A percentile compares a stretch with the other conserved stretches of the same genome.
Conservation (phyloP, 2,329 filamentous ascomycete species). For the Epichloe sibirici region DNA sequence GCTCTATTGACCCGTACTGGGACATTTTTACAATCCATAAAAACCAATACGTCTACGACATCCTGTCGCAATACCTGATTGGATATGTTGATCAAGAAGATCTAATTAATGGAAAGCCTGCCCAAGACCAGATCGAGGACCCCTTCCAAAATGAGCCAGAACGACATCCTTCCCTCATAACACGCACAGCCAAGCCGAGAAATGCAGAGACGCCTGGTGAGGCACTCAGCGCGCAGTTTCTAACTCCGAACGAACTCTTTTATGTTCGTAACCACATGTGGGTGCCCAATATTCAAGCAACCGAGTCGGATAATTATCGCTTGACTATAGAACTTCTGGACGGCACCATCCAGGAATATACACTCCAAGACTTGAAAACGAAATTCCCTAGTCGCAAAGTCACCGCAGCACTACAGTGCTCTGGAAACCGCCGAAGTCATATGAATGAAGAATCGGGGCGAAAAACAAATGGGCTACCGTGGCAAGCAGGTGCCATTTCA, state of each 20-base stretch:
- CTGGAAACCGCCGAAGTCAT: constrained; percentile 45
- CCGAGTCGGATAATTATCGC: constrained; percentile 27
- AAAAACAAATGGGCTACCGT: constrained; percentile 45
- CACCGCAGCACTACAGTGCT: constrained; percentile 46
- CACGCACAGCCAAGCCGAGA: constrained; percentile 41
- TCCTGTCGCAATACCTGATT: constrained; percentile 52
- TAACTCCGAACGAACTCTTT: constrained; percentile 43
- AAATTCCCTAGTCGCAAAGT: constrained; percentile 39
- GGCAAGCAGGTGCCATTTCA: constrained; percentile 47
- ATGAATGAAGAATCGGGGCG: constrained; percentile 37
- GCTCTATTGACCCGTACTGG: constrained; percentile 56
- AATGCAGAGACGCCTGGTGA: constrained; percentile 48
- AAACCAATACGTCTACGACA: constrained; percentile 49
- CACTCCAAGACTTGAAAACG: constrained; percentile 38
- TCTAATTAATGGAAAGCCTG: constrained; percentile 43
- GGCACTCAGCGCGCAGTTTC: constrained; percentile 35
- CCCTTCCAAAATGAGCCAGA: constrained; percentile 43
- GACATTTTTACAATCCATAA: constrained; percentile 60
- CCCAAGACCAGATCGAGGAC: constrained; percentile 44
- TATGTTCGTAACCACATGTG: constrained; percentile 54
- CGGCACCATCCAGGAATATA: constrained; percentile 40
- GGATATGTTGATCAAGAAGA: constrained; percentile 48
- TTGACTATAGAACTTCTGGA: constrained; percentile 44
- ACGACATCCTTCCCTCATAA: constrained; percentile 38
- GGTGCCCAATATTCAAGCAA: constrained; percentile 36